A percentile compares a stretch with the other conserved stretches of the same genome.
phyloP scores from a whole-genome alignment of 257 asterid species.

The Nicotiana tabacum region DNA sequence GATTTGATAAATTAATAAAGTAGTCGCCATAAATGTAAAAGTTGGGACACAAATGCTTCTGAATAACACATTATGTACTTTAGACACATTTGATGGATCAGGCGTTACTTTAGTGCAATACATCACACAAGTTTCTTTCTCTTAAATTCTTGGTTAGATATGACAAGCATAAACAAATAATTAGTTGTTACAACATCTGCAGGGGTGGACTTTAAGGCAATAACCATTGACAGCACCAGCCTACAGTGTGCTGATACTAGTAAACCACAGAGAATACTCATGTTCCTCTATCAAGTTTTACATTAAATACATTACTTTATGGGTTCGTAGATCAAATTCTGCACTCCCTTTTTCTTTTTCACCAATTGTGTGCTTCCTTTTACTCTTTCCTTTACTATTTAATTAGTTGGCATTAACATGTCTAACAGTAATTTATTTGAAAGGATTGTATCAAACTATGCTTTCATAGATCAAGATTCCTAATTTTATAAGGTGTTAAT shows the following conservation, averaged over 20 bases:
- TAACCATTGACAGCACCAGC: background rate
- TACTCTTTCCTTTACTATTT: background rate
- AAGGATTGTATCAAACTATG: background rate
- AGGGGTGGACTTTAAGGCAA: background rate
- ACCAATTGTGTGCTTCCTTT: no score
- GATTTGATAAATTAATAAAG: background rate
- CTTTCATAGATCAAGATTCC: background rate
- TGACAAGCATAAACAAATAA: background rate
- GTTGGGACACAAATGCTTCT: background rate
- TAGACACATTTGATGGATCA: background rate
- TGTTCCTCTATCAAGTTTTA: background rate
- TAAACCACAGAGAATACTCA: background rate
- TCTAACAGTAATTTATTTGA: background rate
- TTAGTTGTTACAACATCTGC: background rate
- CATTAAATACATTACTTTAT: background rate
- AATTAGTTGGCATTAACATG: background rate
- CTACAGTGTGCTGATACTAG: background rate
- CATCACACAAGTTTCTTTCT: background rate
- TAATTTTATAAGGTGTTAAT: background rate
- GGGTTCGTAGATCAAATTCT: background rate
- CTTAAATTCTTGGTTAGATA: background rate
- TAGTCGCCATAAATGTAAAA: background rate
- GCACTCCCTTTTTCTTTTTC: no score
- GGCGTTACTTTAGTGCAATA: background rate
- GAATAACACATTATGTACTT: background rate